Base-by-base conservation (phyloP, 176 grass and related monocot species). In the Rhipidocladum racemiflorum region DNA sequence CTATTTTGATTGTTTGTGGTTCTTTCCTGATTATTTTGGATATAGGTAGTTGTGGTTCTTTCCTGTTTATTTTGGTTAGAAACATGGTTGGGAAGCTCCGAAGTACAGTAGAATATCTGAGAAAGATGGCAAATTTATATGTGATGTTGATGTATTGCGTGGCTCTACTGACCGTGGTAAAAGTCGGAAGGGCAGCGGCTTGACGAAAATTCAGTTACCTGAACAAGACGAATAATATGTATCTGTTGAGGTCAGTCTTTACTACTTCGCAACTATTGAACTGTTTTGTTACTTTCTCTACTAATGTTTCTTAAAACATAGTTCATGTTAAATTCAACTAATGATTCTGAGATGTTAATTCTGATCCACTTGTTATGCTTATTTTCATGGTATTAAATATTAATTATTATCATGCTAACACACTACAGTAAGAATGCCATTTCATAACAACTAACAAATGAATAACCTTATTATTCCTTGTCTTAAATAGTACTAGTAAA, bases 81-180 rank as follows among this genome's bases (percentile, higher is more conserved):
- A 86, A 87, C 95, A 94, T 84, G 92, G 92, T 72, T 97, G 95
- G 95, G 95, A 97, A 48, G 73, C 92, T 11, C 95, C 95, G 27
- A 97, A 91, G 68, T 94, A 97, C 42, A 93, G 69, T 82, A 97
- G 89, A 91, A 69, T 89, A 83, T 91, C 88, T 84, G 90, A 92
- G 76, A 97, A 92, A 80, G 84, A 86, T 78, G 79, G 83, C 23
- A 94, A 92, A 66, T 97, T 89, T 65, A 66, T 91, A 28, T 97
- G 94, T 91, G 72, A 88, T 92, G 92, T 97, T 75, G 91, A 91
- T 73, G 80, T 97, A 76, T 83, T 97, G 70, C 86, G 90, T 66
- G 78, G 86, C 39, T 86, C 92, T 72, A 94, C 88, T 82, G 95
- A 92, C 43, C 88, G 88, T 84, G 95, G 95, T 83, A 97, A 94